Percentiles rank a stretch among this genome's conserved stretches.
Evolutionary conservation across 345 rosid species (phyloP).

Genomic region (Stellera chamaejasme): DNA sequence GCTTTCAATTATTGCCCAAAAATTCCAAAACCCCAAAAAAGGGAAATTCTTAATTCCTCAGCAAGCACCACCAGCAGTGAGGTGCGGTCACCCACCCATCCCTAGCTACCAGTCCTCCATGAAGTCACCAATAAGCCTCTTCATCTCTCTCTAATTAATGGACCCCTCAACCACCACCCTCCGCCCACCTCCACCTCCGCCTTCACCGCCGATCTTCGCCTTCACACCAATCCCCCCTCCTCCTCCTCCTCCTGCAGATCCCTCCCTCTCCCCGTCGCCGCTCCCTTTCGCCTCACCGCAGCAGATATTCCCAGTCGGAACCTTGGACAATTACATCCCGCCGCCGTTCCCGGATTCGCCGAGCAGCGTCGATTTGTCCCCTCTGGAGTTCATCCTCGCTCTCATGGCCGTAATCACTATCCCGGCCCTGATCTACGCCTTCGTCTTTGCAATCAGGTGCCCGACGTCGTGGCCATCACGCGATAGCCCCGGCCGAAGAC

Average conservation of each 20-base stretch:
- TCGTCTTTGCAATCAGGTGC: slow-evolving; percentile 49
- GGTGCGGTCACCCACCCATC: background rate
- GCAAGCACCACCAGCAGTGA: background rate
- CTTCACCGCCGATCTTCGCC: background rate
- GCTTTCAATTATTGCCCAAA: slow-evolving; percentile 20
- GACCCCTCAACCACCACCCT: slow-evolving; percentile 9
- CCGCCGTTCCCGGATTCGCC: slow-evolving; percentile 54
- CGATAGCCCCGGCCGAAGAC: slow-evolving; percentile 11
- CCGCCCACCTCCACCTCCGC: slow-evolving; percentile 1
- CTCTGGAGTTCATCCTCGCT: slow-evolving; percentile 57
- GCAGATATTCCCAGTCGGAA: slow-evolving; percentile 8
- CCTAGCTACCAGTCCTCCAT: background rate
- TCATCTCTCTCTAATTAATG: slow-evolving; percentile 1
- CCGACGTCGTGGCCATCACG: slow-evolving; percentile 23
- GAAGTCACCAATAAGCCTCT: background rate
- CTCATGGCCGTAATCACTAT: slow-evolving; percentile 62
- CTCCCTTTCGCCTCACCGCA: background rate
- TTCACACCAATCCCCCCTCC: background rate
- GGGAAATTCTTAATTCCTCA: no score
- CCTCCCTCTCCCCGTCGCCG: slow-evolving; percentile 3
- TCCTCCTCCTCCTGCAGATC: background rate
- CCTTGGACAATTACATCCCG: slow-evolving; percentile 22
- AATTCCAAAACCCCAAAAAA: background rate
- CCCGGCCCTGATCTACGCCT: slow-evolving; percentile 58
- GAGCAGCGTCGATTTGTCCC: slow-evolving; percentile 48